These are phyloP conservation scores for Geosiphon pyriformis DNA, from an alignment of 192 early-diverging fungal species.

Conservation along the genomic window DNA sequence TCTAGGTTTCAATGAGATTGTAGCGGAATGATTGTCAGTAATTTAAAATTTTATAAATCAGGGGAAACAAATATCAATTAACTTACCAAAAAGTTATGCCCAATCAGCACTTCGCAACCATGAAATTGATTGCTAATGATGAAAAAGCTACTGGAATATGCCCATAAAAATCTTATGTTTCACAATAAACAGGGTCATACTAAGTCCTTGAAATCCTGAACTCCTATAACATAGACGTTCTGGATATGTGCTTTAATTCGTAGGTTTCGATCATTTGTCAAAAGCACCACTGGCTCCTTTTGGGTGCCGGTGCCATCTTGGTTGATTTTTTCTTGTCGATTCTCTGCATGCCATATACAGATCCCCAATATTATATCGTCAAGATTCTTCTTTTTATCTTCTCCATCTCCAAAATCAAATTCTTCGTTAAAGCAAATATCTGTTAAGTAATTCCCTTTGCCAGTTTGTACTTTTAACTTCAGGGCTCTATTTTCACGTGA, in stretches of 20 bases:
- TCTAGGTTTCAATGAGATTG: no score
- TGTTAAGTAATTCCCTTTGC: constrained; percentile 48
- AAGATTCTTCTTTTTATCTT: constrained; percentile 51
- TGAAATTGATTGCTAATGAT: no score
- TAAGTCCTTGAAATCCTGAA: constrained; percentile 31
- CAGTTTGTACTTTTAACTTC: constrained; percentile 49
- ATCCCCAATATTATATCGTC: constrained; percentile 52
- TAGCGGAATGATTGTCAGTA: no score
- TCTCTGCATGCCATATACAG: constrained; percentile 47
- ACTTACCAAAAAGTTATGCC: no score
- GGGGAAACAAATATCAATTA: no score
- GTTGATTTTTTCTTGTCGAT: background rate
- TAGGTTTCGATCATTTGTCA: constrained; percentile 56
- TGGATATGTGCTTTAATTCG: constrained; percentile 52
- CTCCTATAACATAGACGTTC: constrained; percentile 41
- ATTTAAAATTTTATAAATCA: no score
- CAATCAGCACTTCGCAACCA: no score
- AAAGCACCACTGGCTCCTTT: constrained; percentile 29
- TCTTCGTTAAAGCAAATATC: constrained; percentile 44
- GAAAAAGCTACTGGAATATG: no score
- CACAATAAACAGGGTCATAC: no score
- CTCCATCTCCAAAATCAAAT: constrained; percentile 37
- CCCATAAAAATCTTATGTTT: no score
- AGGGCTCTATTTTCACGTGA: constrained; percentile 22
- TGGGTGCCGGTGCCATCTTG: background rate